Conservation (phyloP, 2,329 filamentous ascomycete genomes). For the Stromatinia cepivora region DNA sequence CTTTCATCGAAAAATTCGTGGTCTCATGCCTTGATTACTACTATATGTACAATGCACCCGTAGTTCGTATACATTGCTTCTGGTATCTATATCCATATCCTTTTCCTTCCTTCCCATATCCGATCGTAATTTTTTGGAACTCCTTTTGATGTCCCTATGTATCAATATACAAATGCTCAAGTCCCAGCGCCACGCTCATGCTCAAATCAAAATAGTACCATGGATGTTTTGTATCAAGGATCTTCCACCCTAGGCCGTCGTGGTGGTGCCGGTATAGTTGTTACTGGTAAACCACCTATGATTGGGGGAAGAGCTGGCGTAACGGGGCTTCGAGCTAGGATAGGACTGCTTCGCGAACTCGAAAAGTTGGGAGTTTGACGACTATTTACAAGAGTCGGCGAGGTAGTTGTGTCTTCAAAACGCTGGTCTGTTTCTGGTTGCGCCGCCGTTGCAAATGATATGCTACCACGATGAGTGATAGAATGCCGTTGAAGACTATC, state of each 20-base stretch:
- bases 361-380: constrained; percentile 3
- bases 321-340: constrained; percentile 25
- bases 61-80: constrained; percentile 2
- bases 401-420: background rate
- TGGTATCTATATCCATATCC: constrained; percentile 15
- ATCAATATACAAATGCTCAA: constrained; percentile 14
- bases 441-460: constrained; percentile 34
- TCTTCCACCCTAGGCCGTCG: constrained; percentile 27
- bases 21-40: constrained; percentile 8
- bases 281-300: constrained; percentile 32
- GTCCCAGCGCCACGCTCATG: constrained; percentile 22
- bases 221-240: background rate
- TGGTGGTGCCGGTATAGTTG: constrained; percentile 39
- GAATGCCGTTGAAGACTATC: constrained; percentile 31
- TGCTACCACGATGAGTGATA: constrained; percentile 36
- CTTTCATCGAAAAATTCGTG: background rate
- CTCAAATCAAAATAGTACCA: constrained; percentile 23
- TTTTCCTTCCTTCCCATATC: constrained; percentile 4
- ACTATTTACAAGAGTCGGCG: constrained; percentile 1
- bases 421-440: constrained; percentile 28
- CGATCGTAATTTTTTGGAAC: background rate
- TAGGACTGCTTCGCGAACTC: constrained; percentile 29
- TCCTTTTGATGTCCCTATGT: constrained; percentile 9
- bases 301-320: constrained; percentile 25
- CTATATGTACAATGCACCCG: constrained; percentile 11